These are phyloP conservation scores for Murraya koenigii DNA, from an alignment of 345 rosid species.

Conservation along the genomic window DNA sequence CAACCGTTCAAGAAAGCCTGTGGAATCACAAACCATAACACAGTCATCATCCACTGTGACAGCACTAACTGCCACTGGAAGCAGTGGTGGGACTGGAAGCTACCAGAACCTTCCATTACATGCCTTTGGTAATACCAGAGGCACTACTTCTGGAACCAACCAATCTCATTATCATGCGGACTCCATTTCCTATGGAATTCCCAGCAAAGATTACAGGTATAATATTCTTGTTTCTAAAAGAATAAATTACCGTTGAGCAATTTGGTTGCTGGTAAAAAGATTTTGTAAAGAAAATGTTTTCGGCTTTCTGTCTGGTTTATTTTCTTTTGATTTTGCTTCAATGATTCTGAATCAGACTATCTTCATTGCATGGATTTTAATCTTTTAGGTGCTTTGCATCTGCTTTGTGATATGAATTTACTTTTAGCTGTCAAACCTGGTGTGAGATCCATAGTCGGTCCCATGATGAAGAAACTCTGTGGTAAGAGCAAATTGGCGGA, in stretches of 20 bases:
- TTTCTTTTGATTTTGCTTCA: background rate
- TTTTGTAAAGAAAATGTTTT: background rate
- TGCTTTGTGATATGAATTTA: constrained; percentile 2
- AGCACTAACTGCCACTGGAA: constrained; percentile 39
- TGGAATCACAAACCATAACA: constrained; percentile 69
- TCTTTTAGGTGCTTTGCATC: constrained; percentile 7
- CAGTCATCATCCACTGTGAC: constrained; percentile 43
- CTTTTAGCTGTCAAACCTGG: constrained; percentile 4
- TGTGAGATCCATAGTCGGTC: constrained; percentile 3
- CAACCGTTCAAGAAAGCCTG: constrained; percentile 99
- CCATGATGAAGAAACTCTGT: constrained; percentile 10
- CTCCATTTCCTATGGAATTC: constrained; percentile 46
- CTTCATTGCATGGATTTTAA: background rate
- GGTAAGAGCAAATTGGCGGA: constrained; percentile 15
- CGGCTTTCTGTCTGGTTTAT: background rate
- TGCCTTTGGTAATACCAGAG: constrained; percentile 34
- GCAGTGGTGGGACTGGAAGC: constrained; percentile 33
- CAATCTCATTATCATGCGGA: constrained; percentile 41
- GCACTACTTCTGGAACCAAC: constrained; percentile 31
- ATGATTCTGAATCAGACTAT: background rate
- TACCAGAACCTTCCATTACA: constrained; percentile 39
- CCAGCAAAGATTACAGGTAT: constrained; percentile 60
- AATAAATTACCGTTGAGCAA: background rate
- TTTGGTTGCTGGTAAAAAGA: background rate
- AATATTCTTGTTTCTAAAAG: background rate